These are phyloP conservation scores for Chytriomyces confervae DNA, from an alignment of 192 early-diverging fungal genomes.

Conservation along the genomic window DNA sequence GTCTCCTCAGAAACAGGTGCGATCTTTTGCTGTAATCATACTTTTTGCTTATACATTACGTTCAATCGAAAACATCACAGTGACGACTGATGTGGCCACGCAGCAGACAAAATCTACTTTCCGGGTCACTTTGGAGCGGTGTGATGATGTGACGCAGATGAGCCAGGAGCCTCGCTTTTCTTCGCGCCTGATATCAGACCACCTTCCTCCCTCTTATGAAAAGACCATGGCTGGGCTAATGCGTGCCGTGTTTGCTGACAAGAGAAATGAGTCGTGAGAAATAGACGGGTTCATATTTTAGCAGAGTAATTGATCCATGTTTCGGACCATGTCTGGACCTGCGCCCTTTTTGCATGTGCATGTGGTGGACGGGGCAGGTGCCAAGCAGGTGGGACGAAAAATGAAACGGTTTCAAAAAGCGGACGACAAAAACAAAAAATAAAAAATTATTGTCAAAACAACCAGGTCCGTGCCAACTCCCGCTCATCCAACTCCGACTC, in stretches of 20 bases:
- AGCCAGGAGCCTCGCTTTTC: constrained; percentile 84
- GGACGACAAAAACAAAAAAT: neutral
- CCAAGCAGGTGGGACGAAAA: neutral
- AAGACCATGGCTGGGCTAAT: constrained; percentile 46
- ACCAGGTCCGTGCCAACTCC: neutral
- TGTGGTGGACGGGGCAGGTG: neutral
- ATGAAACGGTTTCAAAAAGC: neutral
- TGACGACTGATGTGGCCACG: constrained; percentile 5
- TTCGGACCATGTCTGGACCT: neutral
- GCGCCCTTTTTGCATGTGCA: neutral
- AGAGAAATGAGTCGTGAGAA: neutral
- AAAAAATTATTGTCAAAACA: neutral
- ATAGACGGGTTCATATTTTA: neutral
- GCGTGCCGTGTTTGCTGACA: constrained; percentile 27
- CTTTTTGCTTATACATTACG: neutral
- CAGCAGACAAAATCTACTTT: constrained; percentile 23
- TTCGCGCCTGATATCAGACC: constrained; percentile 78
- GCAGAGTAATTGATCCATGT: neutral
- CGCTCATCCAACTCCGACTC: neutral
- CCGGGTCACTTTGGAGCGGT: constrained; percentile 56
- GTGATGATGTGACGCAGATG: constrained; percentile 77
- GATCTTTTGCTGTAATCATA: neutral
- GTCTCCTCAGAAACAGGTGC: constrained; percentile 46
- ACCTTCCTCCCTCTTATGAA: constrained; percentile 78
- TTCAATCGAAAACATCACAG: neutral